A percentile compares a stretch with the other conserved stretches of the same genome.
Evolutionary conservation across 139 green algal species (phyloP).

Genomic region (Edaphochlamys debaryana): DNA sequence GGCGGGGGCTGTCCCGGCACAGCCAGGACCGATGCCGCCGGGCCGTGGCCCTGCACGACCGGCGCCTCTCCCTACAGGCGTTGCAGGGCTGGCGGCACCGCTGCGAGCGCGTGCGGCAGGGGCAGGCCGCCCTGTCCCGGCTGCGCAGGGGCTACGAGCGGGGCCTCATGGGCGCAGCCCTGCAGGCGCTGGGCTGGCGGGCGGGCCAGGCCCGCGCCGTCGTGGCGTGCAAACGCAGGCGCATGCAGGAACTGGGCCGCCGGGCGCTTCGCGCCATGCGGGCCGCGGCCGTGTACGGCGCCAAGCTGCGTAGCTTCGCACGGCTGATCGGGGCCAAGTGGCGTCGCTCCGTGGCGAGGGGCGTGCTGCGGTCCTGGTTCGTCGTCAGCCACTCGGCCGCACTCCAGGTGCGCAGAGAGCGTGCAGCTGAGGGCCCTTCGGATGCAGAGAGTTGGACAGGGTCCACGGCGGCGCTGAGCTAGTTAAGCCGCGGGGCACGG

Average conservation of each 20-base stretch:
- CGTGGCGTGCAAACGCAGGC: not conserved
- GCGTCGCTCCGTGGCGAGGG: not conserved
- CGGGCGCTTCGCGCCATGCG: not conserved
- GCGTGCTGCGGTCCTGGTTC: conserved; percentile 30
- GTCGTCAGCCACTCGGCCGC: not conserved
- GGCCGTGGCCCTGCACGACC: too few relatives aligned
- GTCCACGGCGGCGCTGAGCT: too few relatives aligned
- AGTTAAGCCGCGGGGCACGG: too few relatives aligned
- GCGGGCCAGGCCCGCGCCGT: not conserved
- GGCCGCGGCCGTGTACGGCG: not conserved
- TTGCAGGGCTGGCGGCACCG: conserved; percentile 5
- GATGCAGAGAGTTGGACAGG: too few relatives aligned
- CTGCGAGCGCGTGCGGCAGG: not conserved
- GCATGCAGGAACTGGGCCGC: not conserved
- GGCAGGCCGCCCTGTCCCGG: not conserved
- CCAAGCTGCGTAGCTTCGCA: not conserved
- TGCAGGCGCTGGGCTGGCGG: not conserved
- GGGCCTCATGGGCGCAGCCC: not conserved
- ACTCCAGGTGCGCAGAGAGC: not conserved
- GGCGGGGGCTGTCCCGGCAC: not conserved
- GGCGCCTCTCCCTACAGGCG: not conserved
- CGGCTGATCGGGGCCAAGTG: not conserved
- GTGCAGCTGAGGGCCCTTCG: too few relatives aligned
- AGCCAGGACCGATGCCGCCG: not conserved
- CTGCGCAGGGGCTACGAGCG: not conserved